Percentiles rank a stretch among this genome's conserved stretches.
phyloP scores from a whole-genome alignment of 1,139 yeast genomes.

The Sugiyamaella castrensis region DNA sequence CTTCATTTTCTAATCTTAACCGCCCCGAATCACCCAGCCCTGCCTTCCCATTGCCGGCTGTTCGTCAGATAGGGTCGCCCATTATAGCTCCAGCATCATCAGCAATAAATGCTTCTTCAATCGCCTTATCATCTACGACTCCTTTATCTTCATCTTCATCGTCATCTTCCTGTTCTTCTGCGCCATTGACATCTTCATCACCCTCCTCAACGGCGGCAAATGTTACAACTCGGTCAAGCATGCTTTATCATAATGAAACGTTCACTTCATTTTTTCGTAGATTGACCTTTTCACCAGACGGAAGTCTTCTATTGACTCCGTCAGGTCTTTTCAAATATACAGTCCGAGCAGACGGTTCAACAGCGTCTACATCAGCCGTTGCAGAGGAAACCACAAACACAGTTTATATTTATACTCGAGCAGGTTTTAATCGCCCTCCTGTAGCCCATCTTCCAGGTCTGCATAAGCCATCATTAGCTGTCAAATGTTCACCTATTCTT shows the following conservation, averaged over 20 bases:
- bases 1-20: conserved; percentile 28
- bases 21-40: conserved; percentile 29
- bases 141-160: conserved; percentile 1
- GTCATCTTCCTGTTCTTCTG: conserved; percentile 2
- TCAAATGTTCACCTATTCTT: conserved; percentile 67
- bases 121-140: too few species aligned
- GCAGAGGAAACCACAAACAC: conserved; percentile 54
- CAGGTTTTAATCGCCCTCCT: conserved; percentile 65
- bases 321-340: conserved; percentile 61
- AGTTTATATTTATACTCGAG: conserved; percentile 71
- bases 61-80: conserved; percentile 39
- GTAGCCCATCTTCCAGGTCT: conserved; percentile 76
- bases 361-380: conserved; percentile 17
- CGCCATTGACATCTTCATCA: conserved; percentile 3
- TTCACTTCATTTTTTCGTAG: conserved; percentile 87
- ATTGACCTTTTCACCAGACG: conserved; percentile 85
- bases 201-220: conserved; percentile 12
- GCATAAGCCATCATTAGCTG: conserved; percentile 78
- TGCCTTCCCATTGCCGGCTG: conserved; percentile 43
- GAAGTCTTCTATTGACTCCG: conserved; percentile 73
- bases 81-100: conserved; percentile 12
- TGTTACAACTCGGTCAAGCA: conserved; percentile 14
- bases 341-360: conserved; percentile 5
- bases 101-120: conserved; percentile 14
- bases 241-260: conserved; percentile 77